Conservation (phyloP, 176 grass and related monocot genomes). For the Hyparrhenia diplandra region DNA sequence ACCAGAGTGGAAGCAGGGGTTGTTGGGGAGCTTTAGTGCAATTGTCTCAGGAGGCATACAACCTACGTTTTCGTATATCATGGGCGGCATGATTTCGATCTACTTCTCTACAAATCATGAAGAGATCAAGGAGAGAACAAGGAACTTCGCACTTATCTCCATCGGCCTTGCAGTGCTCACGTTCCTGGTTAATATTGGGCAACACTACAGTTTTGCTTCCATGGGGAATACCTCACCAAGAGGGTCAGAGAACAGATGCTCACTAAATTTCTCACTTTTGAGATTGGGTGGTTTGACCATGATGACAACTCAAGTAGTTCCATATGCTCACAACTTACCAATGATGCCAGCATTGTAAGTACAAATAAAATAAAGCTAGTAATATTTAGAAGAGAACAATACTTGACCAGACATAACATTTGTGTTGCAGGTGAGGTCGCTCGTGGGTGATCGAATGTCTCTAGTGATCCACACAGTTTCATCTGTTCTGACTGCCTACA, state of each 20-base stretch:
- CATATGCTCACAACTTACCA: conserved; percentile 75
- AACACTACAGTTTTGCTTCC: conserved; percentile 88
- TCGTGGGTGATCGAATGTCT: conserved; percentile 73
- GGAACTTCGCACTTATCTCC: conserved; percentile 61
- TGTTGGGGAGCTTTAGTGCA: conserved; percentile 62
- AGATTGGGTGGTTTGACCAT: conserved; percentile 80
- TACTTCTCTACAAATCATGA: conserved; percentile 76
- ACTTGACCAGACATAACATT: conserved; percentile 13
- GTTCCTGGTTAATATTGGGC: conserved; percentile 74
- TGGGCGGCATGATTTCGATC: conserved; percentile 88
- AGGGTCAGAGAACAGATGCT: conserved; percentile 77
- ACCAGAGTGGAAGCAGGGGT: conserved; percentile 78
- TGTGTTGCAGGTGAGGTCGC: conserved; percentile 60
- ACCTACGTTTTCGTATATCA: conserved; percentile 57
- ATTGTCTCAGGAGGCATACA: conserved; percentile 84
- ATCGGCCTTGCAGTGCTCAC: conserved; percentile 51
- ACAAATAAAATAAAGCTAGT: neutral
- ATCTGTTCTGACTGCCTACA: conserved; percentile 20
- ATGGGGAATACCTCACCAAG: conserved; percentile 96
- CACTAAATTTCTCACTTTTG: conserved; percentile 76
- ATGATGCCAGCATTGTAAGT: conserved; percentile 75
- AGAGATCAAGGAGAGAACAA: conserved; percentile 68
- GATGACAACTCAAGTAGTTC: conserved; percentile 72
- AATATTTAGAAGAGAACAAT: neutral
- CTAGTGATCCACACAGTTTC: conserved; percentile 76